Percentiles rank a stretch among this genome's conserved stretches.
Conservation (phyloP, 371 early-diverging fungal species). For the Choanephora cucurbitarum region DNA sequence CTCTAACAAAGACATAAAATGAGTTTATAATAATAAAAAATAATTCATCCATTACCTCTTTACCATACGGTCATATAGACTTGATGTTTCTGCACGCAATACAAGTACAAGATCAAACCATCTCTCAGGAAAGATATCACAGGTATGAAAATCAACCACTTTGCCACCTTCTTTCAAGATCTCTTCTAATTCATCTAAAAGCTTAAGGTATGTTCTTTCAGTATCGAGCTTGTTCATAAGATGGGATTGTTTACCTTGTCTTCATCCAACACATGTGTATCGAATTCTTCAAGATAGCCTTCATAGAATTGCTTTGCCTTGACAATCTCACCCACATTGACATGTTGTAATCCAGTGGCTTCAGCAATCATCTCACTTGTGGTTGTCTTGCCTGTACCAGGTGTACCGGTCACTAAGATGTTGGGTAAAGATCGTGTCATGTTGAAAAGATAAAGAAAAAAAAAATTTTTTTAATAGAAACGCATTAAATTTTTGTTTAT, state of each 20-base stretch:
- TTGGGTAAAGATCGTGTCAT: constrained; percentile 65
- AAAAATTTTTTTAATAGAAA: background rate
- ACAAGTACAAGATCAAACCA: constrained; percentile 98
- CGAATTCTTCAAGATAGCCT: constrained; percentile 86
- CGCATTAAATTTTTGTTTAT: no score
- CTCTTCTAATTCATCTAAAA: constrained; percentile 88
- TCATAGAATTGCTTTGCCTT: constrained; percentile 87
- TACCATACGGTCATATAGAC: constrained; percentile 85
- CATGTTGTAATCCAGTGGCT: constrained; percentile 70
- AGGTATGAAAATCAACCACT: constrained; percentile 93
- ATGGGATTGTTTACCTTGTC: constrained; percentile 68
- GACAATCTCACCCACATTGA: constrained; percentile 90
- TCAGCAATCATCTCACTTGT: constrained; percentile 80
- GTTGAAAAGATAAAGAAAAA: background rate
- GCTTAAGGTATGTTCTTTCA: constrained; percentile 28
- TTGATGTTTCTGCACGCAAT: constrained; percentile 77
- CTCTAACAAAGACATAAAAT: no score
- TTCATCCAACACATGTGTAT: constrained; percentile 91
- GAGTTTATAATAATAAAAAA: no score
- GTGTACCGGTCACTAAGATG: constrained; percentile 97
- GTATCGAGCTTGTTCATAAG: no score
- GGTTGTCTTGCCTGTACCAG: constrained; percentile 98
- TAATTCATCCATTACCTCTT: constrained; percentile 58
- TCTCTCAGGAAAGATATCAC: constrained; percentile 93
- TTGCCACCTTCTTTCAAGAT: constrained; percentile 78